phyloP scores from a whole-genome alignment of 23 red algal genomes.

The Agarophyton chilense region DNA sequence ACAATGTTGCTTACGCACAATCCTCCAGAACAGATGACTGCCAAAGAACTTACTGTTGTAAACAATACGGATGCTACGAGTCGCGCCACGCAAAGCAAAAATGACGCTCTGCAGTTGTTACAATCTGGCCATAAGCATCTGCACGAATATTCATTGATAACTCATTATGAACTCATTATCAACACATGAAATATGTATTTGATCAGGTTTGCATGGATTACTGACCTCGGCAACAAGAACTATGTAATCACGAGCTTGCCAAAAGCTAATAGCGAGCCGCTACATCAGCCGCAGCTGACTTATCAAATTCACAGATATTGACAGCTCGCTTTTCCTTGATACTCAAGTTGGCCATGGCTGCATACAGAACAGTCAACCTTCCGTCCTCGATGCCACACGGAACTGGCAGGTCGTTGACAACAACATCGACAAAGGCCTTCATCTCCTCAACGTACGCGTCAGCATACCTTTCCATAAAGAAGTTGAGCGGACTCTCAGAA shows the following conservation, averaged over 20 bases:
- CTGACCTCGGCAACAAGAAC: background rate
- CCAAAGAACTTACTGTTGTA: no score
- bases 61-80: no score
- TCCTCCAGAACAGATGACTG: no score
- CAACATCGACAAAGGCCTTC: constrained; percentile 79
- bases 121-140: no score
- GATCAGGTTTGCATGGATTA: no score
- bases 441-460: constrained; percentile 94
- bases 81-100: background rate
- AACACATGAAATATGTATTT: no score
- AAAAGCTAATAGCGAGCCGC: constrained; percentile 1
- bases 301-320: constrained; percentile 68
- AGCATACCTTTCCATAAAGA: constrained; percentile 98
- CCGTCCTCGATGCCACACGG: constrained; percentile 83
- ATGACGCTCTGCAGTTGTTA: background rate
- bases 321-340: constrained; percentile 94
- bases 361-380: constrained; percentile 82
- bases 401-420: constrained; percentile 68
- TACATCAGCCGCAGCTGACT: background rate
- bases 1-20: no score
- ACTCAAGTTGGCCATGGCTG: constrained; percentile 76
- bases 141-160: no score
- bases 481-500: constrained; percentile 83
- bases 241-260: background rate
- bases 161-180: no score